phyloP scores from a whole-genome alignment of 345 rosid species.

The Aquilaria sinensis region DNA sequence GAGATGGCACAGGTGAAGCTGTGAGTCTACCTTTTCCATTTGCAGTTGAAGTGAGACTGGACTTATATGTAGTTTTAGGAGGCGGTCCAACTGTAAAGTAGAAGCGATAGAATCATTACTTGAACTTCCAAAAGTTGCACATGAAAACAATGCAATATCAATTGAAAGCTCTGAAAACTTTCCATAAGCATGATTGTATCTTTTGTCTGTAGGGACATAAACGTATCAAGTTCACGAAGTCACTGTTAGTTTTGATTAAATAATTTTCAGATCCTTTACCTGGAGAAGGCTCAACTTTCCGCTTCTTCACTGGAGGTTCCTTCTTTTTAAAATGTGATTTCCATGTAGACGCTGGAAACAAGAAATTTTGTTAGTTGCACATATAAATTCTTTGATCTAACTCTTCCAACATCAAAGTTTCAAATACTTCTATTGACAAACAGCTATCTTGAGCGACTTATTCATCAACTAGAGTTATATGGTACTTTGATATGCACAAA shows the following conservation, averaged over 20 bases:
- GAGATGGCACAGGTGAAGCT: conserved; percentile 67
- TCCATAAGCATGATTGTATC: too few relatives aligned
- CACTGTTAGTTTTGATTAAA: background rate
- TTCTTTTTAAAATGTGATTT: conserved; percentile 58
- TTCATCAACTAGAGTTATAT: background rate
- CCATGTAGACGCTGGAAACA: conserved; percentile 70
- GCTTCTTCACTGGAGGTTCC: conserved; percentile 75
- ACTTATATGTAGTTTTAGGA: conserved; percentile 48
- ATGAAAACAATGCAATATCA: conserved; percentile 9
- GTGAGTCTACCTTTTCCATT: conserved; percentile 47
- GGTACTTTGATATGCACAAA: background rate
- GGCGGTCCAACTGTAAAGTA: conserved; percentile 30
- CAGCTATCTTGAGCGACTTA: background rate
- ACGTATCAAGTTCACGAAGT: too few relatives aligned
- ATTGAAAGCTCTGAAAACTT: too few relatives aligned
- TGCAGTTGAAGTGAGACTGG: conserved; percentile 36
- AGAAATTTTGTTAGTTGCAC: conserved; percentile 14
- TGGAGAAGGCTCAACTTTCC: conserved; percentile 68
- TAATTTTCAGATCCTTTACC: conserved; percentile 32
- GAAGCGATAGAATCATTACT: too few relatives aligned
- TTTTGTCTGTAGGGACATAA: too few relatives aligned
- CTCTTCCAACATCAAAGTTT: background rate
- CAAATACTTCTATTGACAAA: conserved; percentile 4
- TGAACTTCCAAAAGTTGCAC: too few relatives aligned
- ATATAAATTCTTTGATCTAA: conserved; percentile 4